Evolutionary conservation across 495 filamentous ascomycete genomes (phyloP).

Genomic region (Hypoxylon fragiforme): DNA sequence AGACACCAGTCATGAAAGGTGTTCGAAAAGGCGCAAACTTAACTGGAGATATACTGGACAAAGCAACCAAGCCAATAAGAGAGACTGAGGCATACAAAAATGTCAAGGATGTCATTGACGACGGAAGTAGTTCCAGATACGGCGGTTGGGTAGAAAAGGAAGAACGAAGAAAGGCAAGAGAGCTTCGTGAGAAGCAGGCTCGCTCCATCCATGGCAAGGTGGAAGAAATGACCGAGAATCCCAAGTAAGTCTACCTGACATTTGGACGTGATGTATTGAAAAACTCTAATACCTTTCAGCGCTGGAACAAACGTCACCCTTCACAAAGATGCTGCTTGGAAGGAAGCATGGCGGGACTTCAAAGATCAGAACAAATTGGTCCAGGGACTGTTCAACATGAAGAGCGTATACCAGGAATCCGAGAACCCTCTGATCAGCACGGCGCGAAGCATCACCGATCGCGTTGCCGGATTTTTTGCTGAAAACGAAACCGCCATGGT

Average conservation of each 20-base stretch:
- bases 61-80: slow-evolving; percentile 88
- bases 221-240: slow-evolving; percentile 70
- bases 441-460: slow-evolving; percentile 89
- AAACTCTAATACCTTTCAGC: slow-evolving; percentile 50
- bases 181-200: slow-evolving; percentile 65
- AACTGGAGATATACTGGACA: slow-evolving; percentile 85
- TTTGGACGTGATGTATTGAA: neutral
- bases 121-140: slow-evolving; percentile 93
- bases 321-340: slow-evolving; percentile 95
- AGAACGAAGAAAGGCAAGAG: slow-evolving; percentile 76
- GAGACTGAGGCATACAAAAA: slow-evolving; percentile 92
- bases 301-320: slow-evolving; percentile 92
- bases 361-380: slow-evolving; percentile 83
- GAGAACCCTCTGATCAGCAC: slow-evolving; percentile 94
- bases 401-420: slow-evolving; percentile 87
- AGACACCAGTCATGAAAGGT: slow-evolving; percentile 88
- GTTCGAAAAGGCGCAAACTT: slow-evolving; percentile 82
- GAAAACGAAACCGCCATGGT: slow-evolving; percentile 97
- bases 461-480: slow-evolving; percentile 92
- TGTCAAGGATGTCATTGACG: slow-evolving; percentile 95
- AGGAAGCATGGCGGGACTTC: slow-evolving; percentile 94
- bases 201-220: slow-evolving; percentile 48
- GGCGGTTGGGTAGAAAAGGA: slow-evolving; percentile 97
- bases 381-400: slow-evolving; percentile 82
- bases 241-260: slow-evolving; percentile 68